Evolutionary conservation across 1,139 yeast species (phyloP), one percentile per base, ranked within the genome.

Genomic region (Meyerozyma elateridarum): DNA sequence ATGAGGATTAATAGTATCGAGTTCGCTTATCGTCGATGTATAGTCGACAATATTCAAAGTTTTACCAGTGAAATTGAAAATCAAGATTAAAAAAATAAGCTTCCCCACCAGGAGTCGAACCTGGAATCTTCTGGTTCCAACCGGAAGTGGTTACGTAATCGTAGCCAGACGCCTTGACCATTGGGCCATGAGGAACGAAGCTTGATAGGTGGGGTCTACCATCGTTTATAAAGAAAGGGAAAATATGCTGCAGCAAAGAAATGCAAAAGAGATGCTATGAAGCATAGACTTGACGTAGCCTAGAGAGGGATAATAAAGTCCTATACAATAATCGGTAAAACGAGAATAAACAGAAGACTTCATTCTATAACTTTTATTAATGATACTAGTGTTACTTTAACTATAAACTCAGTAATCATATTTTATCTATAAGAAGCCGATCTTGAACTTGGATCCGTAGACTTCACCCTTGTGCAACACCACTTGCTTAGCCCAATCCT

Each of bases 101-200:
- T 79, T 80, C 88, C 88, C 85, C 88, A 81, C 87, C 87, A 80
- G 88, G 88, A 80, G 81, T 81, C 85, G 88, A 81, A 81, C 88
- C 89, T 80, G 85, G 87, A 80, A 79, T 79, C 88, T 79, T 78
- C 85, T 79, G 87, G 87, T 80, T 76, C 68, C 79, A 53, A 42
- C 44, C 49, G 42, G 53, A 69, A 69, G 74, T 69, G 71, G 64
- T 53, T 58, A 59, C 65, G 53, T 51, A 60, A 65, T 74, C 85
- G 85, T 79, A 79, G 87, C 85, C 87, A 78, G 84, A 79, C 85
- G 85, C 85, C 85, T 79, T 79, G 81, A 79, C 85, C 87, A 79
- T 79, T 79, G 84, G 85, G 85, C 85, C 84, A 79, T 80, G 84
- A 78, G 84, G 85, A 76, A 76, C 73, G 69, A 64, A 64, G 70